These are phyloP conservation scores for Endothia cerciana DNA, from an alignment of 2,329 filamentous ascomycete species.

Conservation along the genomic window DNA sequence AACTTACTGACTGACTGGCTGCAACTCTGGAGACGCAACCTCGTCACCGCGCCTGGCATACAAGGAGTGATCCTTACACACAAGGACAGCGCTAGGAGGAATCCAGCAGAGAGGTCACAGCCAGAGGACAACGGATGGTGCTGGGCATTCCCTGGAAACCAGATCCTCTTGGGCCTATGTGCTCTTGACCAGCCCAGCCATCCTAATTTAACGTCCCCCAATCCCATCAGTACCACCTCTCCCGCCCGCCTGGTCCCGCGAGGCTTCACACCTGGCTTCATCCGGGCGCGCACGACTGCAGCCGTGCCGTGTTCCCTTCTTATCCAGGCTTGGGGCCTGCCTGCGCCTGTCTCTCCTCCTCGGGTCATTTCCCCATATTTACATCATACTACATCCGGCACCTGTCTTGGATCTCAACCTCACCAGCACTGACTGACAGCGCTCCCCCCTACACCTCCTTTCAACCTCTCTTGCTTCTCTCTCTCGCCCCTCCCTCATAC, in stretches of 20 bases:
- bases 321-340: no score
- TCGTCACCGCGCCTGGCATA: not conserved
- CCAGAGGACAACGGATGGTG: no score
- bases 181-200: slow-evolving; percentile 22
- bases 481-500: not conserved
- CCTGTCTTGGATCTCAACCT: not conserved
- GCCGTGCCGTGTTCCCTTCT: no score
- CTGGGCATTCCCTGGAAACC: no score
- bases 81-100: slow-evolving; percentile 3
- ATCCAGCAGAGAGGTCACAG: no score
- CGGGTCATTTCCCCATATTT: slow-evolving; percentile 3
- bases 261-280: no score
- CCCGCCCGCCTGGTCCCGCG: no score
- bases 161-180: no score
- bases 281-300: no score
- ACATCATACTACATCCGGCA: slow-evolving; percentile 10
- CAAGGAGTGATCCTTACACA: slow-evolving; percentile 17
- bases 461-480: not conserved
- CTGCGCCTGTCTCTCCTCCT: not conserved
- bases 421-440: not conserved
- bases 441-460: not conserved
- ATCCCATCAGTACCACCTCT: no score
- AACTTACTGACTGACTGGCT: no score
- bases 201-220: slow-evolving; percentile 22
- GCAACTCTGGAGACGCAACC: not conserved